Base-by-base conservation (phyloP, 306 rosid genomes). In the Elaeagnus macrophylla region DNA sequence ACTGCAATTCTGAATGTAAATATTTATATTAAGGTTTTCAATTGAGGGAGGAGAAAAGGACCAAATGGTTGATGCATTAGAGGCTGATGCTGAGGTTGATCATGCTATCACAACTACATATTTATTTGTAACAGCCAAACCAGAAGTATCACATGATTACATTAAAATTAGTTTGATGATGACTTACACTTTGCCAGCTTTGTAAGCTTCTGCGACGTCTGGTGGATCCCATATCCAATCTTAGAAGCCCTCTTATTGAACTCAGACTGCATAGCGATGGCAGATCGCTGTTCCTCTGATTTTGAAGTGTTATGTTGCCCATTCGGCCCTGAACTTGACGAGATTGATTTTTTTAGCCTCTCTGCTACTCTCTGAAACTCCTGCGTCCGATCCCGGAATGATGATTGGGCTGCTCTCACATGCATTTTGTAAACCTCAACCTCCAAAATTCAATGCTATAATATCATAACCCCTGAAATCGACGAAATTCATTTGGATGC, bases 211-310 rank as follows among this genome's bases (percentile, higher is more conserved):
- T 80, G 96, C 7, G 96, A 93, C 1, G 96, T 87, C 75, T 83
- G 89, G 61, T 93, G 99, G 65, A 93, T 93, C 50, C 94, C 95
- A 51, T 69, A 82, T 14, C 96, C 96, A n/a, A 93, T 79, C 68
- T 77, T 93, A 62, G 99, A 83, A 66, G 99, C 99, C 57, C 93
- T 80, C 47, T 51, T 56, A 56, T 93, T 93, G 61, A 93, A 93
- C 72, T 87, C 99, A 0, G 96, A 93, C 62, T 84, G 94, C 54
- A 77, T 70, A 10, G 81, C 85, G 9, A 82, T 70, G 0, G 79
- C 80, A 2, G 94, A 81, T 59, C 84, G 83, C 19, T 77, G 83
- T 51, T 93, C 95, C 56, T 93, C 94, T 16, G 79, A 77, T 70
- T 77, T 86, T 10, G 86, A 77, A 52, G 79, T 72, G 19, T 67